Base-by-base conservation (phyloP, 495 filamentous ascomycete species). In the Amorphotheca resinae region DNA sequence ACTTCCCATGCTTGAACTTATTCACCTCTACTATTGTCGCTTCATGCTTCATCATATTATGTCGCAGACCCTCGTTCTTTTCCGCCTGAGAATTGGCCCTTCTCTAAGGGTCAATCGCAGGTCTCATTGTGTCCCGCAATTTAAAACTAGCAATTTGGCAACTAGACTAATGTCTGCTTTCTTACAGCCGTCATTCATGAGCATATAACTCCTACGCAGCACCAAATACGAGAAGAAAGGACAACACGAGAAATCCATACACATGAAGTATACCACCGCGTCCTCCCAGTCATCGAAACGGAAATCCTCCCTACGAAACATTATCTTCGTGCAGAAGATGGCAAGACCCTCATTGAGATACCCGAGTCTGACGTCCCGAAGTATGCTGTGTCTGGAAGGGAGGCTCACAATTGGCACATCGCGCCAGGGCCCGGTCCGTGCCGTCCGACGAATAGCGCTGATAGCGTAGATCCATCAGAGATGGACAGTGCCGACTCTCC, bases 211-310 rank as follows among this genome's bases (percentile, higher is more conserved):
- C 60, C 59, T 6, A 48, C 61, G 0, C 49, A 59, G 2, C 72
- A 71, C 51, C 57, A 75, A 28, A 58, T 75, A 31, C 49, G 56
- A 11, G 51, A 75, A 52, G 67, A 77, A 49, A 38, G 47, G 6
- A 70, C 76, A 22, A 62, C 68, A 3, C 68, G 71, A 20, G 73
- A 77, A 22, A 69, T 75, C 45, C 73, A 79, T 51, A 64, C 60
- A 15, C 59, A 77, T 50, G 67, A 78, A 22, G 54, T 70, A 15
- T 65, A 65, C 41, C 70, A 73, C 42, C 63, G 62, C 11, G 64
- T 74, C 20, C 67, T 67, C 7, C 75, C 75, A 3, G 54, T 78
- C 31, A 60, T 52, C 20, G 45, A 55, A n/a, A 52, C 46, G 34
- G 42, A 49, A 20, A 39, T 55, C 22, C 40, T 55, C 17, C 48